Evolutionary conservation across 1,139 yeast genomes (phyloP), one percentile per base, ranked within the genome.

Genomic region (Suhomyces wounanorum): DNA sequence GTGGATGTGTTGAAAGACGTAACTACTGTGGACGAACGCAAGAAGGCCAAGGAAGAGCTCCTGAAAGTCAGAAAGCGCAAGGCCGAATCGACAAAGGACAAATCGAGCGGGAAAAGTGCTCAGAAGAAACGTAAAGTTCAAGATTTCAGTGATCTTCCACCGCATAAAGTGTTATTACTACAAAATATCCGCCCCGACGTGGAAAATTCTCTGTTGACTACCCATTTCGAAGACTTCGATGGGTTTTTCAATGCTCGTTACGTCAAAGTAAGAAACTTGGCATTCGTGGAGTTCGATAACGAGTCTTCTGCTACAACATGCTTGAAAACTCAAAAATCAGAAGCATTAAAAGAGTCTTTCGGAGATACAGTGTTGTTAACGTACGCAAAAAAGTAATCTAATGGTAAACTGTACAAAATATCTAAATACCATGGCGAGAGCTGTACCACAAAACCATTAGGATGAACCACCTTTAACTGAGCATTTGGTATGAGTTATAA

Each of bases 221-320:
- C 63, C 0, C 59, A 72, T 1, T 89, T 87, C 60, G 74, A 70
- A 5, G 59, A 68, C 13, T 82, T 68, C 56, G 66, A 72, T 2
- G 96, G 96, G 0, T 87, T 84, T 55, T 69, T 80, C 25, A 88
- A 84, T 54, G 75, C 85, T 1, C 81, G 96, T 49, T 69, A 83
- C 46, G 90, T 94, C 35, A 76, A 79, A 3, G 82, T 84, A 1
- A 78, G 90, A 45, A 79, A 81, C 41, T 80, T 94, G 49, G 96
- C 95, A 8, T 87, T 94, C 66, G 79, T 94, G 11, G 97, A 94
- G 60, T 94, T 85, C 64, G 84, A 80, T 35, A 69, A 73, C 7
- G 85, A 82, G 26, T 67, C 58, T 1, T 41, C 48, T 21, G 66
- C 79, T 0, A 66, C 67, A 1, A 47, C 44, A 16, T 69, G 72